Evolutionary conservation across 1,284 basidiomycete genomes (phyloP), one percentile per base, ranked within the genome.

Genomic region (Malassezia psittaci): DNA sequence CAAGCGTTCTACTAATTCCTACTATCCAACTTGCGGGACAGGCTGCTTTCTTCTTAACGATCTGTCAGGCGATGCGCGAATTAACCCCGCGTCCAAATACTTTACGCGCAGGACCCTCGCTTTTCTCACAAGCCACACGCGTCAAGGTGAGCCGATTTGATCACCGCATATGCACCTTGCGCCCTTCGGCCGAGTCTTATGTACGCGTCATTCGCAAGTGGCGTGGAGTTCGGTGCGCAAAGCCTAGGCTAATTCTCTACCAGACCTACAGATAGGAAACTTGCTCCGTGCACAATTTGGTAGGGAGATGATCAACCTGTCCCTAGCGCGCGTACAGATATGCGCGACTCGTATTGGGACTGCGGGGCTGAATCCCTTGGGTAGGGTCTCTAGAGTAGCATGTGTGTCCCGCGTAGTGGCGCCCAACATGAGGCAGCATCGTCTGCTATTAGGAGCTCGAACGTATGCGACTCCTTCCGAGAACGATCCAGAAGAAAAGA

Each of bases 381-480:
- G 40, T 3, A 16, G 3, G 5, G 42, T 33, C 1, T 11, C 42
- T 24, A 33, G 24, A 33, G 24, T 24, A 13, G 16, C 42, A 15
- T 33, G 29, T 24, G 10, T 16, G 10, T 15, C 40, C 3, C 40
- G 40, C n/a, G 40, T 24, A 11, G 40, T 42, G 18, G 42, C 42
- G 42, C 34, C 19, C 15, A 24, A 24, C 12, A n/a, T 44, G 42
- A 5, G 5, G 16, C 16, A 13, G 13, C 11, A 3, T 18, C 5
- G 42, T 16, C 24, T 4, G 7, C 24, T 29, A 7, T 29, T 29
- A 29, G 38, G 38, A n/a, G 38, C 8, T n/a, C 55, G 50, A 18
- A 6, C 9, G 7, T 48, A 40, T 36, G 55, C 55, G 16, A 57
- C 55, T 9, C 50, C 55, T 5, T 6, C 42, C 2, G 29, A 51